Evolutionary conservation across 1,139 yeast genomes (phyloP).

Genomic region (Debaryomycetaceae sp.): DNA sequence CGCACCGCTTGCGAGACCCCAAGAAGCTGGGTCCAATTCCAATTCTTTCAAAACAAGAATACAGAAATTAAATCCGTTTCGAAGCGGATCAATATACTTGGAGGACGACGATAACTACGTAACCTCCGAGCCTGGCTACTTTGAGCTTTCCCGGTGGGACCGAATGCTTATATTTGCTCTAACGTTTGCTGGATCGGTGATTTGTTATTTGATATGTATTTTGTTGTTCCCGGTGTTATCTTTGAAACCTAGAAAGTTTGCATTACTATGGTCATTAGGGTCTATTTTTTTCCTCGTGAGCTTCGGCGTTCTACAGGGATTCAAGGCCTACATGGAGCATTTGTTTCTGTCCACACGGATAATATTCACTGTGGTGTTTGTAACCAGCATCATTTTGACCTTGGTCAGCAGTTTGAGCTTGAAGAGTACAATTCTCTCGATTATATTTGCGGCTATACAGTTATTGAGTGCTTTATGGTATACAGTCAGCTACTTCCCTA

Average conservation of each 20-base stretch:
- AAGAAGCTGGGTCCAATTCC: slow-evolving; percentile 17
- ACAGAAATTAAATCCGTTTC: slow-evolving; percentile 40
- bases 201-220: slow-evolving; percentile 54
- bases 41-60: slow-evolving; percentile 26
- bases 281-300: slow-evolving; percentile 54
- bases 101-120: slow-evolving; percentile 46
- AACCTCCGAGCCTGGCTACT: slow-evolving; percentile 43
- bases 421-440: slow-evolving; percentile 46
- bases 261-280: slow-evolving; percentile 60
- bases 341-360: slow-evolving; percentile 49
- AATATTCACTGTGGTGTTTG: slow-evolving; percentile 47
- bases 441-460: slow-evolving; percentile 51
- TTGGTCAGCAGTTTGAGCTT: slow-evolving; percentile 45
- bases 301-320: slow-evolving; percentile 58
- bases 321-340: slow-evolving; percentile 44
- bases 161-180: slow-evolving; percentile 54
- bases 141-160: slow-evolving; percentile 57
- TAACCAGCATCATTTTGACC: slow-evolving; percentile 49
- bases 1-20: slow-evolving; percentile 42
- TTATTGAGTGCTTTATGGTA: slow-evolving; percentile 53
- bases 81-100: slow-evolving; percentile 32
- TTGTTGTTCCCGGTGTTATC: slow-evolving; percentile 55
- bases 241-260: slow-evolving; percentile 57
- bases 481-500: slow-evolving; percentile 60
- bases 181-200: slow-evolving; percentile 51